Conservation (phyloP, 2,329 filamentous ascomycete species). For the Diaporthe nobilis region DNA sequence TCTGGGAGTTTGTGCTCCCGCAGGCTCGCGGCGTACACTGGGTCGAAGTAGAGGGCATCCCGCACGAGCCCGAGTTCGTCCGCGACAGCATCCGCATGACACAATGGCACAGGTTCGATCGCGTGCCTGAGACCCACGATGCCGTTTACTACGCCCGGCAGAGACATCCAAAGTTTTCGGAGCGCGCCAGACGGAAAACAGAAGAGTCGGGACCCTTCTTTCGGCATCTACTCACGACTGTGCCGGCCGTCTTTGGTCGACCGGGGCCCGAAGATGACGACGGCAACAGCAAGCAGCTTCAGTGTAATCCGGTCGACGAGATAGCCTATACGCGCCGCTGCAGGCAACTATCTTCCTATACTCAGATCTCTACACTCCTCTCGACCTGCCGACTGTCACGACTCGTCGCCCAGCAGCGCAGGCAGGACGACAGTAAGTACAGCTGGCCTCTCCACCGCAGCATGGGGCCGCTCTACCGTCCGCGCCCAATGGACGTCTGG, state of each 20-base stretch:
- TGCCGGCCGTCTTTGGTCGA: slow-evolving; percentile 6
- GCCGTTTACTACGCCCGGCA: background rate
- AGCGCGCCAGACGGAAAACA: background rate
- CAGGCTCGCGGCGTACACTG: slow-evolving; percentile 8
- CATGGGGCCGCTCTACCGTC: background rate
- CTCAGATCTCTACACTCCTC: slow-evolving; percentile 4
- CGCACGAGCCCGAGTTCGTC: background rate
- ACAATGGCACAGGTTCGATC: background rate
- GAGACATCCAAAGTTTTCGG: background rate
- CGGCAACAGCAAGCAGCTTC: background rate
- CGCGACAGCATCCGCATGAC: background rate
- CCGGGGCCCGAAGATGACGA: background rate
- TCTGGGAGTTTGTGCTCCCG: slow-evolving; percentile 18
- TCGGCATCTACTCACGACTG: background rate
- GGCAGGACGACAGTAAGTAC: background rate
- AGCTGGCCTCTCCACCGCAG: slow-evolving; percentile 12
- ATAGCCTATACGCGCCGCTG: slow-evolving; percentile 19
- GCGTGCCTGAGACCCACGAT: background rate
- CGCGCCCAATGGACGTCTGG: slow-evolving; percentile 9
- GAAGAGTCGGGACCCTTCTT: background rate
- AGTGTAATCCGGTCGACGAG: background rate
- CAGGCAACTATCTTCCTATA: slow-evolving; percentile 22
- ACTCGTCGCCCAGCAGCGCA: background rate
- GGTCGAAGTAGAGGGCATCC: slow-evolving; percentile 12
- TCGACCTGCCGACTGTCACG: slow-evolving; percentile 26